phyloP scores from a whole-genome alignment of 2,329 filamentous ascomycete species.

The Alternaria metachromatica region DNA sequence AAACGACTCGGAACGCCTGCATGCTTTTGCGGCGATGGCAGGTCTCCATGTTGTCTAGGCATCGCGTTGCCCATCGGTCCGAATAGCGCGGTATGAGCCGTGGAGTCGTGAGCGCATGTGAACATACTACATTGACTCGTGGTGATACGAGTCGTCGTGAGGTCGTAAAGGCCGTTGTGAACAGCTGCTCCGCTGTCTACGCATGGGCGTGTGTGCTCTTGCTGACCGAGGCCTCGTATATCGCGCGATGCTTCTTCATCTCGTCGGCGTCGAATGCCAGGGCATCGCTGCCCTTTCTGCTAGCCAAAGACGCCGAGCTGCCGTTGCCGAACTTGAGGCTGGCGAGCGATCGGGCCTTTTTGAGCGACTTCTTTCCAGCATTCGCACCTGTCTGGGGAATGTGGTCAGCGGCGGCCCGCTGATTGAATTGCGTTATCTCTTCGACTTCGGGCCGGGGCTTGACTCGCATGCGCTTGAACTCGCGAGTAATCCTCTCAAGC shows the following conservation, averaged over 20 bases:
- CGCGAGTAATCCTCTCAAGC: constrained; percentile 66
- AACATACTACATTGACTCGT: constrained; percentile 21
- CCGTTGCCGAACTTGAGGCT: constrained; percentile 39
- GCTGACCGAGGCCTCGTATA: constrained; percentile 42
- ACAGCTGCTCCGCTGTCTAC: constrained; percentile 4
- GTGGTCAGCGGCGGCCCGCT: constrained; percentile 24
- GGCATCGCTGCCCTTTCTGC: constrained; percentile 43
- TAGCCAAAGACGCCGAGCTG: constrained; percentile 40
- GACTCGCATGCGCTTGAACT: constrained; percentile 64
- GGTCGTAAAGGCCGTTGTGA: constrained; percentile 20
- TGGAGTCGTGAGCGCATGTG: constrained; percentile 8
- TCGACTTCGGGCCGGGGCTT: constrained; percentile 60
- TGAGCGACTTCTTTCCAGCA: constrained; percentile 43
- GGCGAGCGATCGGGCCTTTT: constrained; percentile 46
- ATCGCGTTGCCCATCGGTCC: constrained; percentile 9
- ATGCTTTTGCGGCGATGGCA: neutral
- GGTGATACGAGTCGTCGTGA: constrained; percentile 21
- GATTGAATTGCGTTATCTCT: constrained; percentile 50
- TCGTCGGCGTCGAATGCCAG: constrained; percentile 43
- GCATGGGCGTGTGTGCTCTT: constrained; percentile 10
- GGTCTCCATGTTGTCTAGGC: constrained; percentile 1
- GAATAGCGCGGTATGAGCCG: neutral
- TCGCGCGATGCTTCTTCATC: constrained; percentile 46
- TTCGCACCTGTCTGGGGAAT: constrained; percentile 25
- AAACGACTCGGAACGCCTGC: constrained; percentile 4